Evolutionary conservation across 2,329 filamentous ascomycete species (phyloP).

Genomic region (Aspergillus fischeri): DNA sequence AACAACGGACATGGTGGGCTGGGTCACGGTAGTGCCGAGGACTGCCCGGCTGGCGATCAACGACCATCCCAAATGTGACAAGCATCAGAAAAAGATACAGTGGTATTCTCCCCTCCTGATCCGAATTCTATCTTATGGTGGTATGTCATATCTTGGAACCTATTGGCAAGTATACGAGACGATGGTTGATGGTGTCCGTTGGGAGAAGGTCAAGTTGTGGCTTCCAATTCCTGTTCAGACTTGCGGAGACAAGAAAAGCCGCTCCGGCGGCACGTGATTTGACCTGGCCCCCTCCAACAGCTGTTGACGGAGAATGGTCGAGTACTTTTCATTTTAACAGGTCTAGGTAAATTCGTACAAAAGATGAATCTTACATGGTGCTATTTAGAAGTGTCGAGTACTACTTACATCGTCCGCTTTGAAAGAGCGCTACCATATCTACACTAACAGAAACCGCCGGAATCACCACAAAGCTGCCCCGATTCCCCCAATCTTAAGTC

Average conservation of each 20-base stretch:
- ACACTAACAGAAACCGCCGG: neutral
- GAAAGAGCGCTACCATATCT: neutral
- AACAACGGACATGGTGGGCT: neutral
- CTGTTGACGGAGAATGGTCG: too few species aligned
- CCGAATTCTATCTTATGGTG: neutral
- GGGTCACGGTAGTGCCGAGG: neutral
- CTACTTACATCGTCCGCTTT: neutral
- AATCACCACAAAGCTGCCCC: neutral
- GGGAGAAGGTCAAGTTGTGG: conserved; percentile 4
- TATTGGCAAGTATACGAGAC: neutral
- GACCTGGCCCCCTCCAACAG: too few species aligned
- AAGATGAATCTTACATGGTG: neutral
- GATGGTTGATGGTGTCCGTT: neutral
- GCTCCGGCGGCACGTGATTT: neutral
- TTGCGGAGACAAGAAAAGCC: neutral
- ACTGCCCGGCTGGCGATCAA: neutral
- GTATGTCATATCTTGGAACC: neutral
- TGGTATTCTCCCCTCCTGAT: neutral
- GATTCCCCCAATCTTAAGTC: neutral
- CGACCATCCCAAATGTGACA: neutral
- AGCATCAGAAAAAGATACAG: neutral
- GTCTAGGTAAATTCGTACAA: neutral
- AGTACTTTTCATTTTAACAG: too few species aligned
- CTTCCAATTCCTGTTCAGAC: neutral
- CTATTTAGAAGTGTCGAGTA: neutral